Conservation (phyloP, 495 filamentous ascomycete genomes). For the Hyphodiscus hymeniophilus region DNA sequence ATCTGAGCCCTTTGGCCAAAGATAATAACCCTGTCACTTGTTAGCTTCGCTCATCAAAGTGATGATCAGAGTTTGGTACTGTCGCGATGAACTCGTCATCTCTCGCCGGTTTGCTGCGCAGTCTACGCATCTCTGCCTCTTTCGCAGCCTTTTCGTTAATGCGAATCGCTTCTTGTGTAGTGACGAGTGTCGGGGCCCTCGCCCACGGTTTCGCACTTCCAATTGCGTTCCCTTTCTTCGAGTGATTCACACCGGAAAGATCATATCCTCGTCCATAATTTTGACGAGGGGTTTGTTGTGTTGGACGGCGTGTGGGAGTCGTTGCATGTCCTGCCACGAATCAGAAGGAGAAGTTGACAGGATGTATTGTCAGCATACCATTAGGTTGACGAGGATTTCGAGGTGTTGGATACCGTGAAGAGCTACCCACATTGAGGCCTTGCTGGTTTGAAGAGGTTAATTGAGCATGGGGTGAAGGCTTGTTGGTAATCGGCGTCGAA, state of each 20-base stretch:
- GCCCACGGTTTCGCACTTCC: not conserved
- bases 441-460: not conserved
- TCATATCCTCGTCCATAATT: not conserved
- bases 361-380: not conserved
- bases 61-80: not conserved
- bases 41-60: not conserved
- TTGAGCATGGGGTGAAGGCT: not conserved
- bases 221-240: not conserved
- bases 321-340: too few relatives aligned
- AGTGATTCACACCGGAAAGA: too few relatives aligned
- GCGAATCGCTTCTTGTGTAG: not conserved
- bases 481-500: too few relatives aligned
- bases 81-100: not conserved
- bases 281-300: not conserved
- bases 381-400: not conserved
- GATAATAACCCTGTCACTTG: conserved; percentile 27
- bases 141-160: not conserved
- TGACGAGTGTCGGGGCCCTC: not conserved
- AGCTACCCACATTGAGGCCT: not conserved
- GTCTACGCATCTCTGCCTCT: not conserved
- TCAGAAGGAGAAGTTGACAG: not conserved
- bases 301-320: too few relatives aligned
- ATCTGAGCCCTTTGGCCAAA: conserved; percentile 36
- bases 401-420: too few relatives aligned
- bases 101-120: not conserved